Evolutionary conservation across 495 filamentous ascomycete species (phyloP).

Genomic region (Halenospora varia): DNA sequence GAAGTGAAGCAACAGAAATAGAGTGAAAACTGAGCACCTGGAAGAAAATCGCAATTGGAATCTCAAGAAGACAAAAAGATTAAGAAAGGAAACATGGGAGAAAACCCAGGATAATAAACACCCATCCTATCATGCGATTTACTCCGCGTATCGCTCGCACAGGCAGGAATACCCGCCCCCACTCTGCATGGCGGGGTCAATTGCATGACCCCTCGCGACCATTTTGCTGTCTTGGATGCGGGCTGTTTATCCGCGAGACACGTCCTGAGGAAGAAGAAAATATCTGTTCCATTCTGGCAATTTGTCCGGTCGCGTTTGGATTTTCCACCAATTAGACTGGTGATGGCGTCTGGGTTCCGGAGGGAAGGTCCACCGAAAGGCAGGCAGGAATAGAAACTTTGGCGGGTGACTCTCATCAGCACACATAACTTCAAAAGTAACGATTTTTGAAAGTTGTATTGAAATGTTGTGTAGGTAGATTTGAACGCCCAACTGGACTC

Average conservation of each 20-base stretch:
- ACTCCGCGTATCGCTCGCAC: background rate
- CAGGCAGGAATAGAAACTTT: too few relatives aligned
- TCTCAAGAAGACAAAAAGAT: constrained; percentile 7
- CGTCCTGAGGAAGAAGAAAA: constrained; percentile 26
- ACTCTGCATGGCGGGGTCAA: constrained; percentile 5
- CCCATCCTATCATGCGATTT: background rate
- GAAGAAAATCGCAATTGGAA: too few relatives aligned
- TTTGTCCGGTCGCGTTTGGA: background rate
- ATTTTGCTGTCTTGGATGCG: background rate
- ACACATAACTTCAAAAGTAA: background rate
- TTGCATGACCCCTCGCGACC: background rate
- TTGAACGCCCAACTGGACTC: background rate
- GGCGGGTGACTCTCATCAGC: too few relatives aligned
- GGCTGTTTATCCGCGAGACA: constrained; percentile 10
- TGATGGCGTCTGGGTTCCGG: too few relatives aligned
- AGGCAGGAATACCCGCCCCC: constrained; percentile 9
- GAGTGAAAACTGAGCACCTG: too few relatives aligned
- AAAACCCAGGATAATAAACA: background rate
- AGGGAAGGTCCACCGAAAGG: too few relatives aligned
- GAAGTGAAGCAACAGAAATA: constrained; percentile 8
- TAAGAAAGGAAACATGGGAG: constrained; percentile 1
- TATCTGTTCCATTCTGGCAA: background rate
- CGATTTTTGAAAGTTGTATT: background rate
- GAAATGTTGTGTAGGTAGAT: too few relatives aligned
- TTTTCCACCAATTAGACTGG: constrained; percentile 11